Base-by-base conservation (phyloP, 345 rosid genomes). In the Euphorbia peplus region DNA sequence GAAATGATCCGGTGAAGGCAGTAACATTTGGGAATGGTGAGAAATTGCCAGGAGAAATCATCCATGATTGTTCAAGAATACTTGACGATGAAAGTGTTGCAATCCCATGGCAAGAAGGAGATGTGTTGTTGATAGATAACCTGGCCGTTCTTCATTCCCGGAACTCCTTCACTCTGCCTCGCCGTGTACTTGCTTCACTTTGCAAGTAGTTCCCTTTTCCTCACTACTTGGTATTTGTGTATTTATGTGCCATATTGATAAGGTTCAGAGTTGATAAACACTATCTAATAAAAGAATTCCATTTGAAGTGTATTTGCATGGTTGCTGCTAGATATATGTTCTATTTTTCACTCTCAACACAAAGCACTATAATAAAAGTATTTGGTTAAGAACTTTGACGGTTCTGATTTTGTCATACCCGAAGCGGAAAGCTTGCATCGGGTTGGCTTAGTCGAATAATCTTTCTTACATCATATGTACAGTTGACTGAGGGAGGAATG, bases 101-200 rank as follows among this genome's bases (percentile, higher is more conserved):
- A 7, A 63, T 89, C 63, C 99, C 96, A 3, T 91, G 99, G 96
- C 85, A 83, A 84, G 89, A 81, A 76, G 99, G 97, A 28, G 97
- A 91, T 52, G 80, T 91, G 52, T 39, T 93, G 26, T 72, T 93
- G 75, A 69, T 89, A 18, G 96, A 95, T 62, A 89, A 95, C 72
- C 90, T 78, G 97, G 97, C 93, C 0, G 91, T 86, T 64, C 95
- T 89, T 54, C 99, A 91, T 65, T 81, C 96, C 54, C 84, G 96
- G 12, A 80, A 86, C 72, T 74, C 96, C 0, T 93, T 88, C 48
- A 60, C 64, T 32, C 89, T 89, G n/a, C 99, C 96, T 44, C 90
- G 96, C 10, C 85, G 93, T 0, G 79, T 89, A 8, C 75, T 95
- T 15, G 97, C 97, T 68, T 91, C 97, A 14, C 96, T 91, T 60